Percentiles rank a stretch among this genome's conserved stretches.
These are phyloP conservation scores for Chromera velia DNA, from an alignment of 73 alveolate genomes.

Conservation along the genomic window DNA sequence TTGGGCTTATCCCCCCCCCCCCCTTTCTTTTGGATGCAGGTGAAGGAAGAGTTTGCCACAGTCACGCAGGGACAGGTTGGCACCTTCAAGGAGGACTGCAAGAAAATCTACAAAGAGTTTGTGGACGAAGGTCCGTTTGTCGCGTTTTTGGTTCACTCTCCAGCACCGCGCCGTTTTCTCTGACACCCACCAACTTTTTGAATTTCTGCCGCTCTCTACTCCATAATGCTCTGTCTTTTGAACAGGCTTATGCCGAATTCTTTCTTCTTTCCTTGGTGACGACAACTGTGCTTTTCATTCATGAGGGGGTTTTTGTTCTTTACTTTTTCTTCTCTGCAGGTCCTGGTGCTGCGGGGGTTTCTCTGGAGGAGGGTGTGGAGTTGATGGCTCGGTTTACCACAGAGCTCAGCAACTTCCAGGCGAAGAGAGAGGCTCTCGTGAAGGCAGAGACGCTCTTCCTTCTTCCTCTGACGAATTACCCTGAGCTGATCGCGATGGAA, in stretches of 20 bases:
- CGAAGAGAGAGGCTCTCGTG: conserved; percentile 69
- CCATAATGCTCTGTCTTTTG: too few species aligned
- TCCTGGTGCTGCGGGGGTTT: conserved; percentile 76
- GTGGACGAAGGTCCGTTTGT: neutral
- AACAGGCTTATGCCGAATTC: too few species aligned
- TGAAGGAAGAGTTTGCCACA: conserved; percentile 63
- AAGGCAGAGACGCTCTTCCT: conserved; percentile 80
- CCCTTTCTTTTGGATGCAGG: conserved; percentile 9
- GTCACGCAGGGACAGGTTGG: conserved; percentile 71
- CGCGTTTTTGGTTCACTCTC: neutral
- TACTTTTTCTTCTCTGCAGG: too few species aligned
- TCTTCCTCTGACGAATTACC: conserved; percentile 77
- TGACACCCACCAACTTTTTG: too few species aligned
- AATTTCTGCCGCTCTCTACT: too few species aligned
- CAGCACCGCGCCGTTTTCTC: too few species aligned
- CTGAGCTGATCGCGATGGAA: conserved; percentile 81
- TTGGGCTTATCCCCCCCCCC: conserved; percentile 58
- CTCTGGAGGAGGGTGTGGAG: conserved; percentile 79
- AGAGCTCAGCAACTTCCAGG: conserved; percentile 41
- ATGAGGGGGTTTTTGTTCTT: too few species aligned
- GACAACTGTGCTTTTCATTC: too few species aligned
- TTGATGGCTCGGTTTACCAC: conserved; percentile 9
- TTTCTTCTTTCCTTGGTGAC: too few species aligned
- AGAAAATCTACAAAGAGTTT: conserved; percentile 54
- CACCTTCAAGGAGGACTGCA: conserved; percentile 68